These are phyloP conservation scores for Fusarium domesticum DNA, from an alignment of 2,329 filamentous ascomycete genomes.

Conservation along the genomic window DNA sequence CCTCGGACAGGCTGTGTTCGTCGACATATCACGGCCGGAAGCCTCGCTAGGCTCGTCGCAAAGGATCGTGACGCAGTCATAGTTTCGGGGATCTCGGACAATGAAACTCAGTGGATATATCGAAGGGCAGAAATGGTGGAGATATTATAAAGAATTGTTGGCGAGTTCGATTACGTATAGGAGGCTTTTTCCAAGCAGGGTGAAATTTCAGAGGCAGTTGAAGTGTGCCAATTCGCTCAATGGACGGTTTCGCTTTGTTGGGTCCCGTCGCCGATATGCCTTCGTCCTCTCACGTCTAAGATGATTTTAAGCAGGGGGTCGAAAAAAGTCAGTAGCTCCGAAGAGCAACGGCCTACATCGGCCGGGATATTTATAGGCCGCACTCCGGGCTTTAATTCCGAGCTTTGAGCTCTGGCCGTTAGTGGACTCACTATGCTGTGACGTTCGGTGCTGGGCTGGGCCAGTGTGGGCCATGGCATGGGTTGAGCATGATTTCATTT, in stretches of 20 bases:
- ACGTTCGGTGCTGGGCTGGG: not conserved
- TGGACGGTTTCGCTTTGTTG: conserved; percentile 17
- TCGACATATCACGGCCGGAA: conserved; percentile 32
- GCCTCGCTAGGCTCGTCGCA: conserved; percentile 33
- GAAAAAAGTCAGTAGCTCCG: conserved; percentile 28
- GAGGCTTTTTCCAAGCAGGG: conserved; percentile 6
- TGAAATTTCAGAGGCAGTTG: conserved; percentile 12
- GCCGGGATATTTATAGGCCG: conserved; percentile 37
- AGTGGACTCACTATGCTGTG: not conserved
- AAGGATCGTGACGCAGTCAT: conserved; percentile 36
- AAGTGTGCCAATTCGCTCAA: conserved; percentile 29
- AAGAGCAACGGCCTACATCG: conserved; percentile 31
- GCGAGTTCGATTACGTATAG: conserved; percentile 5
- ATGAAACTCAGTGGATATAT: conserved; percentile 8
- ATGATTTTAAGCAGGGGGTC: conserved; percentile 30
- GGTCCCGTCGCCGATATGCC: conserved; percentile 18
- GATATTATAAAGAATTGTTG: conserved; percentile 2
- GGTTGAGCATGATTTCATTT: conserved; percentile 36
- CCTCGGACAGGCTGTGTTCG: conserved; percentile 27
- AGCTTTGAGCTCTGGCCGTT: conserved; percentile 13
- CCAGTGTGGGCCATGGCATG: conserved; percentile 6
- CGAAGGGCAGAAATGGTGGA: not conserved
- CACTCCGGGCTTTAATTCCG: conserved; percentile 27
- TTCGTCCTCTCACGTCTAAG: conserved; percentile 33
- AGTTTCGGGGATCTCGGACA: conserved; percentile 17